phyloP scores from a whole-genome alignment of 2,329 filamentous ascomycete genomes.

The Plectosphaerella cucumerina region DNA sequence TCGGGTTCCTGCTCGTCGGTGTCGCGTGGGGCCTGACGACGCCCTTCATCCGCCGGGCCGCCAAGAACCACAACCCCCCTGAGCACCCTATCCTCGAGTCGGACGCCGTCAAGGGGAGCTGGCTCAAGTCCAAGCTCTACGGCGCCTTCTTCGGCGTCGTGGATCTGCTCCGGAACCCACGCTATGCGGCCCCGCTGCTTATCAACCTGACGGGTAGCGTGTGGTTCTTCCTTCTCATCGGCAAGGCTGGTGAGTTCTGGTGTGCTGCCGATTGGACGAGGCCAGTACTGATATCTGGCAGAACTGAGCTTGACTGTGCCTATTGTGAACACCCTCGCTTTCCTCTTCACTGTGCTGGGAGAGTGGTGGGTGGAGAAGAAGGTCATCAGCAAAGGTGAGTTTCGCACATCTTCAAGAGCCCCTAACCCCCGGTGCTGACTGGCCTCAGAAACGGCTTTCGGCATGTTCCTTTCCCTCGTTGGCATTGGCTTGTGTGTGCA shows the following conservation, averaged over 20 bases:
- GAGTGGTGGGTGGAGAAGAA: slow-evolving; percentile 96
- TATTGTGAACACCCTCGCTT: slow-evolving; percentile 90
- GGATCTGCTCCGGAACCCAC: slow-evolving; percentile 75
- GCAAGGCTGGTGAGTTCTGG: slow-evolving; percentile 72
- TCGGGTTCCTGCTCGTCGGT: slow-evolving; percentile 87
- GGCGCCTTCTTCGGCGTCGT: slow-evolving; percentile 68
- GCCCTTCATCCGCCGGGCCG: slow-evolving; percentile 84
- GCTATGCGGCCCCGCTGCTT: slow-evolving; percentile 79
- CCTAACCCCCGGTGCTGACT: slow-evolving; percentile 6
- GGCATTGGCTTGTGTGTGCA: slow-evolving; percentile 84
- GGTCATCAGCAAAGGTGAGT: slow-evolving; percentile 74
- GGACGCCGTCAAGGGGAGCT: slow-evolving; percentile 49
- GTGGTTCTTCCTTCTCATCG: slow-evolving; percentile 95
- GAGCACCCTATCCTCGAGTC: slow-evolving; percentile 50
- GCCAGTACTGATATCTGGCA: slow-evolving; percentile 26
- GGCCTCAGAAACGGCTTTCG: slow-evolving; percentile 69
- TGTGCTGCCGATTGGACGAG: background rate
- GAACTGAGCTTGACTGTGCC: slow-evolving; percentile 91
- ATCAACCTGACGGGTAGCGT: slow-evolving; percentile 89
- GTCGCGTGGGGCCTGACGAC: slow-evolving; percentile 92
- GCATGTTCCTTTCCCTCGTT: slow-evolving; percentile 72
- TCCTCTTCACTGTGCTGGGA: slow-evolving; percentile 90
- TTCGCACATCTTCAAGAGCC: background rate
- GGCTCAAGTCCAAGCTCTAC: slow-evolving; percentile 58
- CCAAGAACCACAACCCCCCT: slow-evolving; percentile 66